These are phyloP conservation scores for Lentinus tigrinus DNA, from an alignment of 768 basidiomycete species.

Conservation along the genomic window DNA sequence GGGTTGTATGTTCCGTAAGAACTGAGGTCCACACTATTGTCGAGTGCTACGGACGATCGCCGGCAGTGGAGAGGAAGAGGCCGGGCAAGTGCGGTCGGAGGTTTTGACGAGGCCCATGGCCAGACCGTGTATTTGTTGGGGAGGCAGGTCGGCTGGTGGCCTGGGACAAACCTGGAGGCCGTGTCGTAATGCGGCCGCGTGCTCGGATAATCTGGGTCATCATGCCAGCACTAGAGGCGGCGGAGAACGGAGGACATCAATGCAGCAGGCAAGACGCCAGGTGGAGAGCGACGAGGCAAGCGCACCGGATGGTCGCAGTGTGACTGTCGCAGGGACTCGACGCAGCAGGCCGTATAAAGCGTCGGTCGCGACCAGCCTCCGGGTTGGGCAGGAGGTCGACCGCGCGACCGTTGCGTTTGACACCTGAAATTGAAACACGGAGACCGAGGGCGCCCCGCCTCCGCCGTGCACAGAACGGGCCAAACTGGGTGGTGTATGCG, in stretches of 20 bases:
- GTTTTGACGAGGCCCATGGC: background rate
- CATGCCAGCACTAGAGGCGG: background rate
- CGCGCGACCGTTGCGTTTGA: background rate
- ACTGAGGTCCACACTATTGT: background rate
- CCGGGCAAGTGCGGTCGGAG: background rate
- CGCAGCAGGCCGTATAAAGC: too few species aligned
- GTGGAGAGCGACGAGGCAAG: background rate
- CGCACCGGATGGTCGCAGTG: too few species aligned
- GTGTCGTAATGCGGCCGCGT: background rate
- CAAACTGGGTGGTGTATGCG: conserved; percentile 5
- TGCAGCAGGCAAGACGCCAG: background rate
- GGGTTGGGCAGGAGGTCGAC: background rate
- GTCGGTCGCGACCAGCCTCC: background rate
- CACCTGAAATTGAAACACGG: conserved; percentile 14
- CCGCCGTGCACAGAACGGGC: background rate
- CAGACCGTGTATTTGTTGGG: background rate
- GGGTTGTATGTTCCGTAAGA: background rate
- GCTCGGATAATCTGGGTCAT: background rate
- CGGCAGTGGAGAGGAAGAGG: background rate
- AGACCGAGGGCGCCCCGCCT: background rate
- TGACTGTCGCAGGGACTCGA: too few species aligned
- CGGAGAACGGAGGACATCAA: conserved; percentile 14
- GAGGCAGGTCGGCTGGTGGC: background rate
- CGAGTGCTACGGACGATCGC: background rate
- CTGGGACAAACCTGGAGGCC: background rate